Percentiles rank a stretch among this genome's conserved stretches.
These are phyloP conservation scores for Hysterium pulicare DNA, from an alignment of 2,329 filamentous ascomycete species.

Conservation along the genomic window DNA sequence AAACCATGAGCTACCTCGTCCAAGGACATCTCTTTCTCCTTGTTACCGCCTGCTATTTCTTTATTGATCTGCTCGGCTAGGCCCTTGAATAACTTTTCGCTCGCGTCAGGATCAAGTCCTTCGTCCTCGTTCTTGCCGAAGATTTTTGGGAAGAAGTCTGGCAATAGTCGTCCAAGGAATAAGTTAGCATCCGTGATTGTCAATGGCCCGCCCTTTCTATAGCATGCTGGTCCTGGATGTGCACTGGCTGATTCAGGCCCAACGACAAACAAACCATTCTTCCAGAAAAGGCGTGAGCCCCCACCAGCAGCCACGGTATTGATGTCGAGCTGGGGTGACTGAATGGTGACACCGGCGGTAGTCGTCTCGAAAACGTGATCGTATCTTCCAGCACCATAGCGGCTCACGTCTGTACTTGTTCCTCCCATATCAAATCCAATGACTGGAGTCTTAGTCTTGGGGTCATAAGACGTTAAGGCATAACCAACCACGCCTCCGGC, in stretches of 20 bases:
- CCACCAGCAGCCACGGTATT: slow-evolving; percentile 93
- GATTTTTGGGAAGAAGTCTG: slow-evolving; percentile 92
- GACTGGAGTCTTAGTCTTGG: slow-evolving; percentile 74
- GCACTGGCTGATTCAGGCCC: slow-evolving; percentile 86
- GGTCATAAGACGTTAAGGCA: slow-evolving; percentile 85
- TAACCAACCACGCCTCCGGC: slow-evolving; percentile 94
- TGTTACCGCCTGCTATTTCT: slow-evolving; percentile 62
- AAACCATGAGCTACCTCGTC: slow-evolving; percentile 91
- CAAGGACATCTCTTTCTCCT: slow-evolving; percentile 62
- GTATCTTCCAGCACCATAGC: slow-evolving; percentile 80
- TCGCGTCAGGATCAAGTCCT: slow-evolving; percentile 72
- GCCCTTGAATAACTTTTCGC: slow-evolving; percentile 70
- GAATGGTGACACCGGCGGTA: slow-evolving; percentile 89
- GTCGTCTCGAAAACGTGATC: slow-evolving; percentile 95
- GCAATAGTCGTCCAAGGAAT: slow-evolving; percentile 76
- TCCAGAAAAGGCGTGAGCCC: slow-evolving; percentile 80
- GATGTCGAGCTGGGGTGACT: slow-evolving; percentile 88
- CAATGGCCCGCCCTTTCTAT: slow-evolving; percentile 81
- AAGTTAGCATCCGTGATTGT: slow-evolving; percentile 94
- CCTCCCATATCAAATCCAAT: slow-evolving; percentile 97
- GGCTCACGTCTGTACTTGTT: slow-evolving; percentile 85
- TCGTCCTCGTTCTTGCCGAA: slow-evolving; percentile 88
- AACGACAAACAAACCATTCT: slow-evolving; percentile 84
- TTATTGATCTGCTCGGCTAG: slow-evolving; percentile 74
- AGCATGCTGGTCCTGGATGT: slow-evolving; percentile 86